These are phyloP conservation scores for Neoboletus brunneissimus DNA, from an alignment of 768 basidiomycete species.

Conservation along the genomic window DNA sequence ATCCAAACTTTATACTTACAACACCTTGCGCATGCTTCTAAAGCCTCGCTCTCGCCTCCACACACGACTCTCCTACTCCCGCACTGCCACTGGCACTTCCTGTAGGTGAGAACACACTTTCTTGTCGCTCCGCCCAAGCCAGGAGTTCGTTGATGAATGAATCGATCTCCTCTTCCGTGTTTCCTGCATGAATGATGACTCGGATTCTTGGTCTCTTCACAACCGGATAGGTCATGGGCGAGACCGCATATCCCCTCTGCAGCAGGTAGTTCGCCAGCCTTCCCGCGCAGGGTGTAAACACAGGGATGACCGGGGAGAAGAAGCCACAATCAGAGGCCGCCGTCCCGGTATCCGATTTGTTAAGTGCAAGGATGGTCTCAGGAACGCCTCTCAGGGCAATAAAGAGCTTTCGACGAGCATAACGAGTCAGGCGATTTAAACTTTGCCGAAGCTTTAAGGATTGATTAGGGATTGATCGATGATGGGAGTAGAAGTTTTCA, in stretches of 20 bases:
- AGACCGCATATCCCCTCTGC: constrained; percentile 13
- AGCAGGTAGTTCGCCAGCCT: constrained; percentile 15
- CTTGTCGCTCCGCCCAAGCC: constrained; percentile 10
- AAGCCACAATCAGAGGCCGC: neutral
- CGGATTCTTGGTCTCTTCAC: constrained; percentile 19
- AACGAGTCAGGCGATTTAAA: constrained; percentile 7
- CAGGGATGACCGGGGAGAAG: constrained; percentile 21
- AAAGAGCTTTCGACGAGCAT: constrained; percentile 12
- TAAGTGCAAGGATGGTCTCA: constrained; percentile 4
- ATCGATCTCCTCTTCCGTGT: constrained; percentile 20
- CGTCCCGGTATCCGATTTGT: neutral
- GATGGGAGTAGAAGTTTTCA: neutral
- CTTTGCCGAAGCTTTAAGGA: constrained; percentile 15
- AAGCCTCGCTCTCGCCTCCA: constrained; percentile 13
- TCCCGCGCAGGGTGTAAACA: constrained; percentile 11
- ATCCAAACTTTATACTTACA: neutral
- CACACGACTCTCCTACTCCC: neutral
- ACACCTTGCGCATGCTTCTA: neutral
- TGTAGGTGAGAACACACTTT: neutral
- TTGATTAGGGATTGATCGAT: neutral
- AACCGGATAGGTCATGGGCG: constrained; percentile 10
- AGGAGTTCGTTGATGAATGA: constrained; percentile 5
- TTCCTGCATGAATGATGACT: constrained; percentile 16
- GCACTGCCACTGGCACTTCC: neutral
- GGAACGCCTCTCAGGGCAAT: constrained; percentile 6